Evolutionary conservation across 306 rosid genomes (phyloP), one percentile per base, ranked within the genome.

Genomic region (Dalbergia cochinchinensis): DNA sequence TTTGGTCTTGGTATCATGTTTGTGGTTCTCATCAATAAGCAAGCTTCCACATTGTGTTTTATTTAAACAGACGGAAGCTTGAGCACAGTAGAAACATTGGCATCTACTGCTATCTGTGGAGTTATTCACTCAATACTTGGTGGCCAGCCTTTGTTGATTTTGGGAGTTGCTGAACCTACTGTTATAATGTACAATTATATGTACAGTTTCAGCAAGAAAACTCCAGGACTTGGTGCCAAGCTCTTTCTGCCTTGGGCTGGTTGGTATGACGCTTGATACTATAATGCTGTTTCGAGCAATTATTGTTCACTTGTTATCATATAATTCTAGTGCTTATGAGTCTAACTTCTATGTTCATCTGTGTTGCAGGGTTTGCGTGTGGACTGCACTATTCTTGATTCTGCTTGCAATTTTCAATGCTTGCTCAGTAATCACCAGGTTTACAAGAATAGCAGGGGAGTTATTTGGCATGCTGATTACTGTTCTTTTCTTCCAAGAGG

Each of bases 161-260:
- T 95, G 67, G 99, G 99, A 74, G 99, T 95, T 83, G 99, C 99
- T 51, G 99, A 95, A 73, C 99, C 99, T 8, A 95, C 99, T 31
- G 94, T 91, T 58, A 91, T 95, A 67, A 93, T 95, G 99, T 95
- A 93, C 82, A 88, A 72, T 50, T 93, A 91, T 48, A 71, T 95
- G 77, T 93, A 85, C 87, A 78, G 12, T 70, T 90, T 93, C 79
- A 81, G 92, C 83, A 80, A 82, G 71, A 80, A 68, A 9, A 86
- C 83, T 48, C 91, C 93, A 3, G 84, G 86, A 31, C 79, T 95
- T 37, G 99, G 99, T 41, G 12, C 69, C 20, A 45, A 78, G 66
- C 86, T 95, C 62, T 95, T 85, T 85, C 84, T 91, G 64, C 87
- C 97, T 66, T 91, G 96, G 97, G 86, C 86, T 50, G 95, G 90